phyloP scores from a whole-genome alignment of 106 monocot species.

The Allium sativum region DNA sequence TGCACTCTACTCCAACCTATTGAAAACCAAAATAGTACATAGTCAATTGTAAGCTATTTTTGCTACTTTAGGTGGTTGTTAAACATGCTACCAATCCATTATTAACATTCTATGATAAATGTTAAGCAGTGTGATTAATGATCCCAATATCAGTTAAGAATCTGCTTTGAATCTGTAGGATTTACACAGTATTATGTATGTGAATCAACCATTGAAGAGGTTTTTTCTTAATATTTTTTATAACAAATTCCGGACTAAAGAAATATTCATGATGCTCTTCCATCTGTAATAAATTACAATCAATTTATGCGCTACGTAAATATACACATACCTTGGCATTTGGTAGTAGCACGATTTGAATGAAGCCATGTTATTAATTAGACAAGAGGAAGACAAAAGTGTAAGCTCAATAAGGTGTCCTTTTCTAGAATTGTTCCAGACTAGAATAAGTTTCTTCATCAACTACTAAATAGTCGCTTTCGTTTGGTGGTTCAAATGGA shows the following conservation, averaged over 20 bases:
- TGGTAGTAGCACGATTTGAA: slow-evolving; percentile 49
- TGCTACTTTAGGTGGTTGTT: too few relatives aligned
- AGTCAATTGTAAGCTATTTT: too few relatives aligned
- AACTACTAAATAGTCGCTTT: slow-evolving; percentile 1
- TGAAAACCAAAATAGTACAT: too few relatives aligned
- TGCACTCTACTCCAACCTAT: too few relatives aligned
- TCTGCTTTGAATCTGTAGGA: too few relatives aligned
- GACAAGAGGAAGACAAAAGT: slow-evolving; percentile 18
- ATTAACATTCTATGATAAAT: too few relatives aligned
- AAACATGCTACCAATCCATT: too few relatives aligned
- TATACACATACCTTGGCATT: slow-evolving; percentile 30
- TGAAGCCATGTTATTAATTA: slow-evolving; percentile 35
- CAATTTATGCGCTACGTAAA: background rate
- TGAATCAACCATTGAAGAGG: background rate
- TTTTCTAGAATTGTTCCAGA: background rate
- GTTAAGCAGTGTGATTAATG: too few relatives aligned
- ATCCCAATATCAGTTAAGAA: too few relatives aligned
- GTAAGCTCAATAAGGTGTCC: slow-evolving; percentile 4
- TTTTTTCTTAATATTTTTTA: background rate
- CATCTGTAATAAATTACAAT: background rate
- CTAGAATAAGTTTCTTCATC: background rate
- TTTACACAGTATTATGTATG: background rate
- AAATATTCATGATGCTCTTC: background rate
- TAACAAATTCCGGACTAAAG: background rate
- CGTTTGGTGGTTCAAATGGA: slow-evolving; percentile 52